Evolutionary conservation across 2,329 filamentous ascomycete species (phyloP).

Genomic region (Neonectria punicea): DNA sequence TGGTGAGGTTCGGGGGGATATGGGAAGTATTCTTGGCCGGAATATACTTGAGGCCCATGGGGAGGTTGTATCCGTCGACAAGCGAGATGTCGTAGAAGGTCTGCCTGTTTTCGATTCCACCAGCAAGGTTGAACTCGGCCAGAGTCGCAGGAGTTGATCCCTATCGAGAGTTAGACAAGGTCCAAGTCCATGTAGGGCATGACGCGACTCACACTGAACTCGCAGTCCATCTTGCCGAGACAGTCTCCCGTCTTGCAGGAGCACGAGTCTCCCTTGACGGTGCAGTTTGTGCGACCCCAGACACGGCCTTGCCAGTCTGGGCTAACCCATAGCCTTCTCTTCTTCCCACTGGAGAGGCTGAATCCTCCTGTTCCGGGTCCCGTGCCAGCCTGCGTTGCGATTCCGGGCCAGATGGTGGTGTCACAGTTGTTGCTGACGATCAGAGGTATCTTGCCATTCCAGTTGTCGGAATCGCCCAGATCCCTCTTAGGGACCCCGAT

Average conservation of each 20-base stretch:
- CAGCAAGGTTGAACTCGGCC: slow-evolving; percentile 82
- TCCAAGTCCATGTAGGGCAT: neutral
- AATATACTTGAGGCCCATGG: slow-evolving; percentile 71
- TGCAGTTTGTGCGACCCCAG: slow-evolving; percentile 88
- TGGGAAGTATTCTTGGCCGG: slow-evolving; percentile 70
- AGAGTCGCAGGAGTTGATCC: slow-evolving; percentile 80
- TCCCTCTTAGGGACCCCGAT: slow-evolving; percentile 35
- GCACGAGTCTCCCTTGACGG: slow-evolving; percentile 73
- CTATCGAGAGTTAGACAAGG: slow-evolving; percentile 51
- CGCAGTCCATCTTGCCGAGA: slow-evolving; percentile 74
- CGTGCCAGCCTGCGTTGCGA: slow-evolving; percentile 77
- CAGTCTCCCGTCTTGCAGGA: slow-evolving; percentile 84
- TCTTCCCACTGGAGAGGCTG: slow-evolving; percentile 67
- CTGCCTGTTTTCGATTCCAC: slow-evolving; percentile 67
- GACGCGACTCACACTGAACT: slow-evolving; percentile 67
- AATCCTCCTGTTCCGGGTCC: slow-evolving; percentile 77
- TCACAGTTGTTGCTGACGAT: slow-evolving; percentile 77
- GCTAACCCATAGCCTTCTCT: slow-evolving; percentile 71
- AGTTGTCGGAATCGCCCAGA: slow-evolving; percentile 41
- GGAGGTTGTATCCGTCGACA: slow-evolving; percentile 86
- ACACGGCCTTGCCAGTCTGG: slow-evolving; percentile 83
- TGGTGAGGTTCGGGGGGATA: slow-evolving; percentile 80
- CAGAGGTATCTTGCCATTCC: slow-evolving; percentile 64
- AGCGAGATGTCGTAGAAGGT: slow-evolving; percentile 88
- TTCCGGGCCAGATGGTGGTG: slow-evolving; percentile 79